These are phyloP conservation scores for Euptelea pleiosperma DNA, from an alignment of 164 flowering plant species.

Conservation along the genomic window DNA sequence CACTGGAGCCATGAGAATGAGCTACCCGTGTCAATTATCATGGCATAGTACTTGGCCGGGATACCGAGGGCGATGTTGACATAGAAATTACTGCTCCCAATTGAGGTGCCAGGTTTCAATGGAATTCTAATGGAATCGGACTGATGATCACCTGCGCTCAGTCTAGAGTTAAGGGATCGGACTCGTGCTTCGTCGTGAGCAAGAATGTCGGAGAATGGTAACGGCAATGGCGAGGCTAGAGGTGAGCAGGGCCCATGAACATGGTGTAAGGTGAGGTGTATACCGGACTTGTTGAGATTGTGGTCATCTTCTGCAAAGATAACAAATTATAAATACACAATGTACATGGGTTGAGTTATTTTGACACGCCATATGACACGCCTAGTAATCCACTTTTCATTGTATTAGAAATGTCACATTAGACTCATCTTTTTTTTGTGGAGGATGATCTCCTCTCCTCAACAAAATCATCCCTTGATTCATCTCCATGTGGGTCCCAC, in stretches of 20 bases:
- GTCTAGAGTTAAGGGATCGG: constrained; percentile 14
- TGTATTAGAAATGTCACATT: no score
- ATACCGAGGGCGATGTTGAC: constrained; percentile 43
- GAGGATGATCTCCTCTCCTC: no score
- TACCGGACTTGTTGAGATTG: constrained; percentile 11
- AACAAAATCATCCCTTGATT: no score
- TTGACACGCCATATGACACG: no score
- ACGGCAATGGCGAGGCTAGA: not conserved
- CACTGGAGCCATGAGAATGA: constrained; percentile 54
- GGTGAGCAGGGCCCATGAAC: constrained; percentile 28
- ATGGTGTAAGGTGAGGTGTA: constrained; percentile 23
- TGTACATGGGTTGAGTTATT: no score
- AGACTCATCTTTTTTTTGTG: no score
- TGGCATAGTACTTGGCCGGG: constrained; percentile 24
- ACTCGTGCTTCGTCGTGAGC: constrained; percentile 19
- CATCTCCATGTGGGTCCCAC: no score
- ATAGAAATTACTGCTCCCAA: constrained; percentile 41
- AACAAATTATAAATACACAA: no score
- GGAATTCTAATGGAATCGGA: constrained; percentile 26
- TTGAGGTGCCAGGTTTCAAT: constrained; percentile 23
- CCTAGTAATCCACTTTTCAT: no score
- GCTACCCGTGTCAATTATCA: constrained; percentile 57
- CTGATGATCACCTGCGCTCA: not conserved
- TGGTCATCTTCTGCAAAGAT: constrained; percentile 17
- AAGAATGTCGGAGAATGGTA: constrained; percentile 9